Conservation (phyloP, 345 rosid genomes). For the Noccaea caerulescens region DNA sequence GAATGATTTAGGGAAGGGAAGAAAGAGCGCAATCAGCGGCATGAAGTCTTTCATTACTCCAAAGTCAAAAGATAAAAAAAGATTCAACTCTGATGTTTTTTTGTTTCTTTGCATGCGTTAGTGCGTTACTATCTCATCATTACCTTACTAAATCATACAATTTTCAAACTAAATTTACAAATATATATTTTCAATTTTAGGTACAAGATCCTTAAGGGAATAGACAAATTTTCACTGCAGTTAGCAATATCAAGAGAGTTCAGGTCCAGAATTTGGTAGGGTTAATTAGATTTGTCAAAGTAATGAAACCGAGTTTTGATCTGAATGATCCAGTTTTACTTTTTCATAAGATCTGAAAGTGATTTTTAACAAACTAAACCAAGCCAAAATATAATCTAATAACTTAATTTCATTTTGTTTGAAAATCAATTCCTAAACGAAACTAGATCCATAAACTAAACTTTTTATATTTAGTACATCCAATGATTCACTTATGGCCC, state of each 20-base stretch:
- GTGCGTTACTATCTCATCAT: constrained; percentile 32
- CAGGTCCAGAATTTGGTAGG: not conserved
- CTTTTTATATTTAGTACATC: not conserved
- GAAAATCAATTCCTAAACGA: not conserved
- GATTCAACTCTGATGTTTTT: constrained; percentile 11
- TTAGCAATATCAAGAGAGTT: not conserved
- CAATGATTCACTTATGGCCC: constrained; percentile 32
- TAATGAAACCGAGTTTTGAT: not conserved
- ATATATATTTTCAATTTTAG: not conserved
- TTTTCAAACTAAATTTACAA: not conserved
- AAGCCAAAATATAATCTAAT: not conserved
- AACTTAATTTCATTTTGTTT: not conserved
- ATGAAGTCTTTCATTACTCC: constrained; percentile 6
- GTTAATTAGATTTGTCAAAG: no score
- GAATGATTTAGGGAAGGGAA: constrained; percentile 5
- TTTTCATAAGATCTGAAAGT: constrained; percentile 7
- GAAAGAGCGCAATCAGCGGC: constrained; percentile 38
- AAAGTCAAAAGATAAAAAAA: constrained; percentile 15
- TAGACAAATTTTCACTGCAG: not conserved
- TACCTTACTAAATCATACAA: not conserved
- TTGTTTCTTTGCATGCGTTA: constrained; percentile 33
- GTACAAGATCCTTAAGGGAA: not conserved
- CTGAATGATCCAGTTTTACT: not conserved
- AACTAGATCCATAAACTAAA: not conserved
- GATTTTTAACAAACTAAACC: not conserved